These are phyloP conservation scores for Suillus subluteus DNA, from an alignment of 768 basidiomycete species.

Conservation along the genomic window DNA sequence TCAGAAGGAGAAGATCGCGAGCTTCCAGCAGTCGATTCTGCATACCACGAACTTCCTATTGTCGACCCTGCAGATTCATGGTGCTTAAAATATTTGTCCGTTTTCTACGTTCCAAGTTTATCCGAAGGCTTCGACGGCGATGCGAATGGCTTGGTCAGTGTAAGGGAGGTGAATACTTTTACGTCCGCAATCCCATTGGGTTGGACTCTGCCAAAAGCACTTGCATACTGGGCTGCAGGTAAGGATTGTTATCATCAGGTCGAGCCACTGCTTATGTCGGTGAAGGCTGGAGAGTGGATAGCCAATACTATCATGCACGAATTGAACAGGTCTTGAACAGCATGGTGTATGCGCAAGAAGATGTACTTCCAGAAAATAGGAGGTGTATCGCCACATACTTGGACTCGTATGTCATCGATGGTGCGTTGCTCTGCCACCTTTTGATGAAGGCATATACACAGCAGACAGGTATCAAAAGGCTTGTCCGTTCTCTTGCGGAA, in stretches of 20 bases:
- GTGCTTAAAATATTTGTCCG: not conserved
- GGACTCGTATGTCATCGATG: not conserved
- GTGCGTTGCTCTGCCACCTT: not conserved
- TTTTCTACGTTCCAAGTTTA: constrained; percentile 31
- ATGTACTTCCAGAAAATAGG: constrained; percentile 24
- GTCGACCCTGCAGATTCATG: constrained; percentile 3
- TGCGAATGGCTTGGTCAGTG: constrained; percentile 40
- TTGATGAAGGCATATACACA: not conserved
- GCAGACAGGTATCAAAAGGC: not conserved
- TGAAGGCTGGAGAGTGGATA: not conserved
- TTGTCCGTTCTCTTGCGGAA: not conserved
- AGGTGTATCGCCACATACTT: constrained; percentile 31
- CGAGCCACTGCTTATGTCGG: constrained; percentile 24
- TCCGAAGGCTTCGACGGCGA: constrained; percentile 48
- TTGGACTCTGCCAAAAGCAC: constrained; percentile 32
- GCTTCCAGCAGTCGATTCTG: too few species aligned
- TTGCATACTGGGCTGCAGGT: constrained; percentile 41
- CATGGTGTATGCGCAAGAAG: constrained; percentile 22
- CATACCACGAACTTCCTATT: not conserved
- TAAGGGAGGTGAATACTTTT: constrained; percentile 39
- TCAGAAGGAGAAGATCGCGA: not conserved
- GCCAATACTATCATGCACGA: constrained; percentile 14
- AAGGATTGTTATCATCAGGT: constrained; percentile 18
- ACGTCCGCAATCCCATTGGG: constrained; percentile 32
- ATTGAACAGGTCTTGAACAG: constrained; percentile 25